A percentile compares a stretch with the other conserved stretches of the same genome.
These are phyloP conservation scores for Ampelomyces quisqualis DNA, from an alignment of 2,329 filamentous ascomycete genomes.

Conservation along the genomic window DNA sequence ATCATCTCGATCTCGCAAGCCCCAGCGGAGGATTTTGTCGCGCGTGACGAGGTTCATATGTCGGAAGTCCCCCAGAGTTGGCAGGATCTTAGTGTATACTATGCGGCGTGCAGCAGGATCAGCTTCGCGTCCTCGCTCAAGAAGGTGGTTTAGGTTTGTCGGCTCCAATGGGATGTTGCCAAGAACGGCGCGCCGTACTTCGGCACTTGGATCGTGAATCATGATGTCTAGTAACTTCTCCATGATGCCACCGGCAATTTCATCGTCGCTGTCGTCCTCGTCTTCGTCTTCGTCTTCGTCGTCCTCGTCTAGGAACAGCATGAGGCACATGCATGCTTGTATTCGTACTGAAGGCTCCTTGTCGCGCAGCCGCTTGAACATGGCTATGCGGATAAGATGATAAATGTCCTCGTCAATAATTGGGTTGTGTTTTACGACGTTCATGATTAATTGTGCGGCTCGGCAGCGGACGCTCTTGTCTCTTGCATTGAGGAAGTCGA, in stretches of 20 bases:
- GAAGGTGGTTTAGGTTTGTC: slow-evolving; percentile 77
- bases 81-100: slow-evolving; percentile 83
- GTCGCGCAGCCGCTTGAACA: slow-evolving; percentile 85
- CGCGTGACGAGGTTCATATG: slow-evolving; percentile 91
- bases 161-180: slow-evolving; percentile 87
- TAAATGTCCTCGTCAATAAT: slow-evolving; percentile 92
- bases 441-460: slow-evolving; percentile 83
- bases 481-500: slow-evolving; percentile 79
- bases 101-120: slow-evolving; percentile 81
- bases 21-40: slow-evolving; percentile 94
- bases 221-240: slow-evolving; percentile 84
- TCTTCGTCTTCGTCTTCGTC: slow-evolving; percentile 62
- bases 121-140: slow-evolving; percentile 87
- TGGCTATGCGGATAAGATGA: slow-evolving; percentile 72
- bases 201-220: slow-evolving; percentile 90
- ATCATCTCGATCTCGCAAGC: slow-evolving; percentile 88
- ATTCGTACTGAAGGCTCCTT: slow-evolving; percentile 91
- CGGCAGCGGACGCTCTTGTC: slow-evolving; percentile 92
- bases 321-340: slow-evolving; percentile 89
- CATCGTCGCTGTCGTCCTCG: slow-evolving; percentile 65
- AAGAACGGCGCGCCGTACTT: slow-evolving; percentile 84
- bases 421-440: slow-evolving; percentile 89
- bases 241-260: slow-evolving; percentile 64
- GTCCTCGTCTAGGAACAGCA: slow-evolving; percentile 71
- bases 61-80: slow-evolving; percentile 88